Base-by-base conservation (phyloP, 2,329 filamentous ascomycete genomes). In the Beauveria medogensis region DNA sequence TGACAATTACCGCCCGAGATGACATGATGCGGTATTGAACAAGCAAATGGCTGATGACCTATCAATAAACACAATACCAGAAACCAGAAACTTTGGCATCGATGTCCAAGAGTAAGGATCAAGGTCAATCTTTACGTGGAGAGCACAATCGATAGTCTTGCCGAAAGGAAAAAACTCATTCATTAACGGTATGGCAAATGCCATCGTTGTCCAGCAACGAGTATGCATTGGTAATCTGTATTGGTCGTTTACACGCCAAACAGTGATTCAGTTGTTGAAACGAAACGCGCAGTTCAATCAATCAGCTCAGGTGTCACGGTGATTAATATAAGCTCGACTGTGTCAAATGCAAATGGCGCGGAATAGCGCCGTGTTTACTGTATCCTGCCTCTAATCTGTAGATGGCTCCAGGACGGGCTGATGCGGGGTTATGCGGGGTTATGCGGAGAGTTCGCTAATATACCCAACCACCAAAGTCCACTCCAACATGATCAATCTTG, bases 401-500 rank as follows among this genome's bases (percentile, higher is more conserved):
- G n/a, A n/a, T 9, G 0, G 10, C 14, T 18, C 6, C 16, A 9
- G 12, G 34, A 6, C 34, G 34, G 34, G 34, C 41, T 16, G 22
- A 9, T 41, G 55, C 55, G 55, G 34, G 55, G 46, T 48, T 57
- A 57, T 57, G 46, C 55, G 55, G 55, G 55, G 55, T 41, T 57
- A 57, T 57, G 46, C 55, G 55, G 28, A 30, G 28, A 30, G 43
- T 57, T 43, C 30, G 34, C 44, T 37, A 22, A 24, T 34, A 34
- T 24, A 53, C 14, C 12, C n/a, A 9, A 28, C 55, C 46, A 16
- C 34, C 43, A 28, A 57, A 37, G n/a, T 18, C 22, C 54, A 47
- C 43, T 37, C 24, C 28, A 20, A 37, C 24, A 22, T 30, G 12
- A 18, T 10, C 10, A 9, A 16, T 4, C 14, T 24, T 34, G 2